Percentiles rank a stretch among this genome's conserved stretches.
Evolutionary conservation across 371 early-diverging fungal species (phyloP).

Genomic region (Rhizopus delemar): DNA sequence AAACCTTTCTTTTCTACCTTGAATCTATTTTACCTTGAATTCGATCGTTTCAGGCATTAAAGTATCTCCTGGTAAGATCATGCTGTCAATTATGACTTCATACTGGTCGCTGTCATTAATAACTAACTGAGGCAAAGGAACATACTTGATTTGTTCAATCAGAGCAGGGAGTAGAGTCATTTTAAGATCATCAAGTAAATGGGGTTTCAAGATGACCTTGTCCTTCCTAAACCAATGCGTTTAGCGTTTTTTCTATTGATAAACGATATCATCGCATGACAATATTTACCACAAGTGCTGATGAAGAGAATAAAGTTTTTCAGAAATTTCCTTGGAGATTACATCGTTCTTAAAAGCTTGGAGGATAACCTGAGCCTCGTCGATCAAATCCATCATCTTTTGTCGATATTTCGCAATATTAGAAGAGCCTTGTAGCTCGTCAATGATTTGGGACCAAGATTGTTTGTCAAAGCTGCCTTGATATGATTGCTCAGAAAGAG

Average conservation of each 20-base stretch:
- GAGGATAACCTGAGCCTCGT: slow-evolving; percentile 18
- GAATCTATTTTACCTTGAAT: slow-evolving; percentile 38
- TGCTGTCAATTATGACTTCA: slow-evolving; percentile 62
- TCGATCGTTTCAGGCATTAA: slow-evolving; percentile 62
- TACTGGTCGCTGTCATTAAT: slow-evolving; percentile 28
- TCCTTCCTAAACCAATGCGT: slow-evolving; percentile 34
- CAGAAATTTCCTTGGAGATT: slow-evolving; percentile 28
- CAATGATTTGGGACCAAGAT: slow-evolving; percentile 20
- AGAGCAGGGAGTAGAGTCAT: slow-evolving; percentile 52
- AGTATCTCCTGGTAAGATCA: slow-evolving; percentile 58
- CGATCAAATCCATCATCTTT: slow-evolving; percentile 13
- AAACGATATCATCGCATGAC: too few relatives aligned
- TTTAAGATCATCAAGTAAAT: slow-evolving; percentile 57
- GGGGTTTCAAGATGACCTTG: slow-evolving; percentile 56
- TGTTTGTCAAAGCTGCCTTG: neutral
- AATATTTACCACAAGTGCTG: slow-evolving; percentile 34
- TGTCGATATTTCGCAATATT: slow-evolving; percentile 21
- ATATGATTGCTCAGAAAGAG: slow-evolving; percentile 17
- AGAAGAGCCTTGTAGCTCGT: slow-evolving; percentile 13
- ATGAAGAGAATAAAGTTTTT: slow-evolving; percentile 30
- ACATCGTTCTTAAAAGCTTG: slow-evolving; percentile 31
- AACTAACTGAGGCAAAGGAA: slow-evolving; percentile 64
- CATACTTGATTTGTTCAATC: slow-evolving; percentile 59
- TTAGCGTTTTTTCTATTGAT: too few relatives aligned
- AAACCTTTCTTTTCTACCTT: too few relatives aligned